A percentile compares a stretch with the other conserved stretches of the same genome.
These are phyloP conservation scores for Syzygium jambos DNA, from an alignment of 345 rosid genomes.

Conservation along the genomic window DNA sequence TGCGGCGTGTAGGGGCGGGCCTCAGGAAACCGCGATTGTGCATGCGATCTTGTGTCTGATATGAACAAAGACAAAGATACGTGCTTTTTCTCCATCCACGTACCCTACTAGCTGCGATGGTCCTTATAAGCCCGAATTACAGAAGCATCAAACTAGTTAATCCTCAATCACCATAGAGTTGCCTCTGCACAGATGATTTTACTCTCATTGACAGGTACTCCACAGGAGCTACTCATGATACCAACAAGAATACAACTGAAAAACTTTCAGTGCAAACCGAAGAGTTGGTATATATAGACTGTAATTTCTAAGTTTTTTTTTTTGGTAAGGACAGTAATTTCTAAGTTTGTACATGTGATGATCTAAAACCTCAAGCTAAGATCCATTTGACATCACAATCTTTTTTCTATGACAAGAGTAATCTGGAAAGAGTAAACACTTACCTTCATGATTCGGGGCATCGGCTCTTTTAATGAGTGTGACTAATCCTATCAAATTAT, in stretches of 20 bases:
- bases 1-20: neutral
- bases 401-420: neutral
- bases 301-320: too few species aligned
- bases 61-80: neutral
- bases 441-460: neutral
- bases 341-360: too few species aligned
- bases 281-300: neutral
- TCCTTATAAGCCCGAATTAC: neutral
- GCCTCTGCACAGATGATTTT: neutral
- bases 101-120: neutral
- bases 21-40: fast-evolving
- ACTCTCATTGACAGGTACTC: neutral
- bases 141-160: neutral
- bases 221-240: neutral
- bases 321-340: too few species aligned
- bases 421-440: neutral
- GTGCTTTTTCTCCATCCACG: neutral
- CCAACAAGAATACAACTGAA: neutral
- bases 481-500: neutral
- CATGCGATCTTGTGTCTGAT: neutral
- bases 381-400: neutral
- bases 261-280: neutral
- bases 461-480: neutral
- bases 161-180: neutral
- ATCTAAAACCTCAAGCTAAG: neutral